Conservation (phyloP, 495 filamentous ascomycete species). For the Xylaria intraflava region DNA sequence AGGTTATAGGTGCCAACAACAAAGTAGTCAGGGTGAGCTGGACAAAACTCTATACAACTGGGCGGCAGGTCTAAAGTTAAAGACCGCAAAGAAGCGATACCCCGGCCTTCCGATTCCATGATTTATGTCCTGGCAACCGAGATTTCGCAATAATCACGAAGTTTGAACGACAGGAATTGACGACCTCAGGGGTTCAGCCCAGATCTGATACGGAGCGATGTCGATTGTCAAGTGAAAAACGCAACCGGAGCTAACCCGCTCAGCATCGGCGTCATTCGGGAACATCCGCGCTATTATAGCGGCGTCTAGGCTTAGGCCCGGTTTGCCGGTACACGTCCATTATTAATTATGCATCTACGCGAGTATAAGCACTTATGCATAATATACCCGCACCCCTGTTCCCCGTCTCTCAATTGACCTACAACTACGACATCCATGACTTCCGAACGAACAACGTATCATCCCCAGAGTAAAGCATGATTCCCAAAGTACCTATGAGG, state of each 20-base stretch:
- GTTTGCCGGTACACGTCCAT: not conserved
- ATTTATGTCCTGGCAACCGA: not conserved
- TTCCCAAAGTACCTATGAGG: too few species aligned
- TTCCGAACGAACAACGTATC: too few species aligned
- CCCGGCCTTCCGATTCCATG: conserved; percentile 16
- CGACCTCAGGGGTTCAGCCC: not conserved
- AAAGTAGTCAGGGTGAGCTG: conserved; percentile 56
- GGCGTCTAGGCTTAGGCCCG: not conserved
- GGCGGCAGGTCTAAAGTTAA: conserved; percentile 57
- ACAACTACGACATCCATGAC: too few species aligned
- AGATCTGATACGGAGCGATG: not conserved
- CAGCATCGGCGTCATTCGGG: conserved; percentile 1
- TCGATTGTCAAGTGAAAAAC: not conserved
- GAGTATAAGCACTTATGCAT: too few species aligned
- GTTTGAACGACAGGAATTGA: too few species aligned
- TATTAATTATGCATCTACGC: too few species aligned
- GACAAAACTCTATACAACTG: conserved; percentile 79
- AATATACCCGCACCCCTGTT: too few species aligned
- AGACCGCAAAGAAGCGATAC: conserved; percentile 31
- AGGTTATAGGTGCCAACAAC: conserved; percentile 84
- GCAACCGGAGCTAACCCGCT: not conserved
- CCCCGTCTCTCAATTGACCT: too few species aligned
- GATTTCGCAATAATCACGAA: too few species aligned
- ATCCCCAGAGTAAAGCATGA: too few species aligned
- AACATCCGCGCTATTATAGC: conserved; percentile 6